Evolutionary conservation across 192 early-diverging fungal species (phyloP), one percentile per base, ranked within the genome.

Genomic region (Dissophora ornata): DNA sequence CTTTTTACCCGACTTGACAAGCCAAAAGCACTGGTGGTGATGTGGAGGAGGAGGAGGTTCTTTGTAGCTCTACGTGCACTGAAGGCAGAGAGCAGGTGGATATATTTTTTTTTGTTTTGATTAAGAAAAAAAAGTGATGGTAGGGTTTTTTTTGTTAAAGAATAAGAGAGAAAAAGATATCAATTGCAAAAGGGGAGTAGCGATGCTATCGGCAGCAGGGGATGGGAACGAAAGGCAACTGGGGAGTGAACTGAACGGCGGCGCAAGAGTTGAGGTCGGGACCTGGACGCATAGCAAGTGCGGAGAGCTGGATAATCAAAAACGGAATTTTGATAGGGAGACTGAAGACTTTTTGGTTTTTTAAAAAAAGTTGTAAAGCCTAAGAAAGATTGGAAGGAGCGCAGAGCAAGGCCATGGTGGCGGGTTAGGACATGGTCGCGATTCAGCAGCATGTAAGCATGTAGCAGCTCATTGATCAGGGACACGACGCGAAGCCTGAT

Each of bases 221-320:
- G 57, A 75, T 75, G 71, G 71, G 71, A 75, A 75, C 71, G 29
- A 75, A 75, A 40, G 71, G 71, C 56, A 75, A 59, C 46, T 67
- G 57, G 11, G 71, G 71, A 48, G 71, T 75, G 63, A 75, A 75
- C 57, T 66, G 62, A 28, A 64, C 70, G 70, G 70, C 45, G 63
- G 68, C 68, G 68, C 68, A 62, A 62, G 62, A 75, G 63, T 65
- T 75, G 57, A 61, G 71, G 63, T 66, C 57, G 63, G 71, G 63
- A 66, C 71, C 71, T 66, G 71, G 71, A 75, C 57, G 71, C 71
- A 75, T 75, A 75, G 71, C 71, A 75, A 66, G 71, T 59, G 71
- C 55, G 60, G 56, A 52, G 34, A 32, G 63, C 56, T 61, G 63
- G 32, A 48, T 56, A 25, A 67, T 64, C 61, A 65, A 73, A 73